Evolutionary conservation across 2,329 filamentous ascomycete species (phyloP), one percentile per base, ranked within the genome.

Genomic region (Phialophora expanda): DNA sequence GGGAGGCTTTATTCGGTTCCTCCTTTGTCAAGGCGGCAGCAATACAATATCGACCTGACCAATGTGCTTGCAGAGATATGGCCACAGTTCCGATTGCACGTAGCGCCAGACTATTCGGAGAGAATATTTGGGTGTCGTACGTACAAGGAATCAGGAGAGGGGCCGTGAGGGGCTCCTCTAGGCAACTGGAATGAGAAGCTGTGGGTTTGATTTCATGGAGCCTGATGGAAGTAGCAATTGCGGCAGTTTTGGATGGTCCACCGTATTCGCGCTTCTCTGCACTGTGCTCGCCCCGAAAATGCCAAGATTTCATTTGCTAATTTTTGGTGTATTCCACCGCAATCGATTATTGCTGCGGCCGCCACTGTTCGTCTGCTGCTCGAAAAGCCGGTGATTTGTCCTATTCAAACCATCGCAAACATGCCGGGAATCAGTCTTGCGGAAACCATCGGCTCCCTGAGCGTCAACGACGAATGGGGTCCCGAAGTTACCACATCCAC

Each of bases 381-480:
- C 8, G 26, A 32, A 8, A 51, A 20, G 38, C n/a, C 38, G 17
- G 38, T 20, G 38, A 20, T 44, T 44, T 26, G 26, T 55, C 1
- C 8, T n/a, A n/a, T 55, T 4, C 8, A n/a, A n/a, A 28, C 20
- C 46, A 61, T 17, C 34, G 26, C 22, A 38, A 64, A 62, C 24
- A 85, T 85, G 83, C 79, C 83, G 71, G 80, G 82, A 66, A 80
- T 82, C 64, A 86, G 86, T 64, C 83, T 89, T 72, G 80, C 86
- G 72, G 85, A 88, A 74, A 85, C 93, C 71, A 89, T 92, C 77
- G 83, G 89, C 76, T 85, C 87, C 75, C 87, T 92, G 76, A 90
- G 90, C 69, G 83, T 89, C 63, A 89, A 89, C 76, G 89, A 92
- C 75, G 87, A 89, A 79, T 99, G 95, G 95, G 95, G 95, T 67